Conservation (phyloP, 148 eudicot species). For the Heliamphora exappendiculata region DNA sequence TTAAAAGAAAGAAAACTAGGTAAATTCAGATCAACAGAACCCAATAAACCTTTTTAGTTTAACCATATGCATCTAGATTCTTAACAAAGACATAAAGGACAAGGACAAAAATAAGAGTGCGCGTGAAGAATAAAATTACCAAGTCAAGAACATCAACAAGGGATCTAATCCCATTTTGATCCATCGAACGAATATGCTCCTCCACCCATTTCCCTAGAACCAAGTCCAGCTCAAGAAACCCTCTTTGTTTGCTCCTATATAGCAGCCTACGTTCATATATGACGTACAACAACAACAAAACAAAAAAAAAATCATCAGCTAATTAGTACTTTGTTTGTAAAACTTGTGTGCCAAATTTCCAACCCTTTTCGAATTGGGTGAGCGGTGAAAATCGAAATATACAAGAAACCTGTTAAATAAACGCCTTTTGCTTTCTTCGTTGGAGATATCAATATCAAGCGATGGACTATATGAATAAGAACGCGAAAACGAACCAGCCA, state of each 20-base stretch:
- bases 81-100: neutral
- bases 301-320: neutral
- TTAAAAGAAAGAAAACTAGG: neutral
- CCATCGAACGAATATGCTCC: conserved; percentile 72
- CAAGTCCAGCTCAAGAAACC: conserved; percentile 86
- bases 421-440: conserved; percentile 65
- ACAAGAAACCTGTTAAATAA: conserved; percentile 58
- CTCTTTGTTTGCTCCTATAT: conserved; percentile 96
- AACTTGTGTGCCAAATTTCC: neutral
- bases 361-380: neutral
- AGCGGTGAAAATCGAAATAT: neutral
- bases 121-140: conserved; percentile 33
- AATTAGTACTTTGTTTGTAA: neutral
- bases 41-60: neutral
- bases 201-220: conserved; percentile 96
- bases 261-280: conserved; percentile 38
- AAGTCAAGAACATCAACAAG: conserved; percentile 82
- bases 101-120: neutral
- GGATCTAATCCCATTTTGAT: conserved; percentile 63
- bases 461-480: conserved; percentile 31
- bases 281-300: too few species aligned
- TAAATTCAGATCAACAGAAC: neutral
- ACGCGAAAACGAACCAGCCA: conserved; percentile 23
- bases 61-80: neutral
- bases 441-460: conserved; percentile 52